Conservation (phyloP, 2,329 filamentous ascomycete species). For the Aotearoamyces nothofagi region DNA sequence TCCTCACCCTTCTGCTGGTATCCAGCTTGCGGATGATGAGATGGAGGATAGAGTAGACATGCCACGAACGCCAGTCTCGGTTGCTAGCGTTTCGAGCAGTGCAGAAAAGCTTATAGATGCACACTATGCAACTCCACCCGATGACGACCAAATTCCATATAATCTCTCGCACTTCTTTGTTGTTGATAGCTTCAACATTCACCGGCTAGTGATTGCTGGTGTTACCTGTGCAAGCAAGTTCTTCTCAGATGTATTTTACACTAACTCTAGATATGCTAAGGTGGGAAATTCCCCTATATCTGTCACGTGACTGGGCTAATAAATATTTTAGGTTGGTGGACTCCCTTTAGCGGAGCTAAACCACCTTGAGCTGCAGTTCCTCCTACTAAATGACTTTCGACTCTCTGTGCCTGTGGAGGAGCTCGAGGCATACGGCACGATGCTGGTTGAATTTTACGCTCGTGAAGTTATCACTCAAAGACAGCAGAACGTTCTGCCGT, state of each 20-base stretch:
- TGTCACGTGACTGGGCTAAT: no score
- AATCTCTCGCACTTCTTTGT: slow-evolving; percentile 64
- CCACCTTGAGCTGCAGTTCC: slow-evolving; percentile 88
- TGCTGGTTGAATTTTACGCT: slow-evolving; percentile 96
- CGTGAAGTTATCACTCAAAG: slow-evolving; percentile 65
- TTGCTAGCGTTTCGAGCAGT: not conserved
- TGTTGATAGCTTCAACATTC: slow-evolving; percentile 98
- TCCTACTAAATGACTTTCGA: slow-evolving; percentile 90
- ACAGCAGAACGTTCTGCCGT: slow-evolving; percentile 6
- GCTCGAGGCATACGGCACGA: slow-evolving; percentile 91
- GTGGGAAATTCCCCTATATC: slow-evolving; percentile 33
- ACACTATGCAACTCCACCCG: slow-evolving; percentile 10
- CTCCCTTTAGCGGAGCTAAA: slow-evolving; percentile 86
- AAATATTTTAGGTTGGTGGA: slow-evolving; percentile 82
- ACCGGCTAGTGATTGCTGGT: slow-evolving; percentile 87
- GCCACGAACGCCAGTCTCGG: not conserved
- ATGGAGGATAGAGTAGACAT: slow-evolving; percentile 4
- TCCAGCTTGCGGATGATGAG: slow-evolving; percentile 16
- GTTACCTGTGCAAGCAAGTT: slow-evolving; percentile 99
- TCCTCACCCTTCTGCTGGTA: slow-evolving; percentile 15
- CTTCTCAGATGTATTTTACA: slow-evolving; percentile 98
- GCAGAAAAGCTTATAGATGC: slow-evolving; percentile 16
- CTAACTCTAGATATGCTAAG: slow-evolving; percentile 98
- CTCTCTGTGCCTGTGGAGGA: slow-evolving; percentile 89
- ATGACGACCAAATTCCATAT: slow-evolving; percentile 9